A percentile compares a stretch with the other conserved stretches of the same genome.
phyloP scores from a whole-genome alignment of 2,329 filamentous ascomycete species.

The Ophiostoma sp. region DNA sequence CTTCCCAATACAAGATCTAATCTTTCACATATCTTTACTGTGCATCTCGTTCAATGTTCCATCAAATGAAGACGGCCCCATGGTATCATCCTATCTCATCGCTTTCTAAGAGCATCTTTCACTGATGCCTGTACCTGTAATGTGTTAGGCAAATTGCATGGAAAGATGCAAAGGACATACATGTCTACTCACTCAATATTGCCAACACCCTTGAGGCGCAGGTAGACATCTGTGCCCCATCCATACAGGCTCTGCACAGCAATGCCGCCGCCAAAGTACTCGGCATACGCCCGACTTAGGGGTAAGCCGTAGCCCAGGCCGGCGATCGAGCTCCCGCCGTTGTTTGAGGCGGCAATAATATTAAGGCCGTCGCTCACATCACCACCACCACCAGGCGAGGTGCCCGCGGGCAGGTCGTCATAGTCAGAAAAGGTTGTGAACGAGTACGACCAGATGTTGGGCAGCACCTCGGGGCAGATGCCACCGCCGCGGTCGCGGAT shows the following conservation, averaged over 20 bases:
- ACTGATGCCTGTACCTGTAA: not conserved
- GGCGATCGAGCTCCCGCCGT: conserved; percentile 79
- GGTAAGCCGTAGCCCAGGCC: conserved; percentile 92
- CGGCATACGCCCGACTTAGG: conserved; percentile 87
- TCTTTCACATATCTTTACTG: not conserved
- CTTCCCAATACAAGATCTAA: not conserved
- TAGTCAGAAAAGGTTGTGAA: conserved; percentile 91
- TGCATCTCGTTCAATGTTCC: not conserved
- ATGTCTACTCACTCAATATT: conserved; percentile 45
- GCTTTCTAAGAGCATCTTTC: no score
- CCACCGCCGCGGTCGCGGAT: conserved; percentile 95
- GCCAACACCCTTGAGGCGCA: conserved; percentile 63
- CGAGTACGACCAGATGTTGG: conserved; percentile 93
- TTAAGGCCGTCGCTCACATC: conserved; percentile 67
- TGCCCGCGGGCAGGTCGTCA: conserved; percentile 45
- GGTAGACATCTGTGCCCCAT: conserved; percentile 77
- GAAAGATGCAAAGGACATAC: not conserved
- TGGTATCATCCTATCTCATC: not conserved
- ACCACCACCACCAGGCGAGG: conserved; percentile 67
- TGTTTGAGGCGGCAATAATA: conserved; percentile 70
- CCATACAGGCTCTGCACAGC: conserved; percentile 93
- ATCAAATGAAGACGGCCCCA: not conserved
- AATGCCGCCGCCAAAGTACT: conserved; percentile 97
- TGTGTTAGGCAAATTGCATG: not conserved
- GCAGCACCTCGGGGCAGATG: conserved; percentile 78